Base-by-base conservation (phyloP, 306 rosid genomes). In the Vigna radiata region DNA sequence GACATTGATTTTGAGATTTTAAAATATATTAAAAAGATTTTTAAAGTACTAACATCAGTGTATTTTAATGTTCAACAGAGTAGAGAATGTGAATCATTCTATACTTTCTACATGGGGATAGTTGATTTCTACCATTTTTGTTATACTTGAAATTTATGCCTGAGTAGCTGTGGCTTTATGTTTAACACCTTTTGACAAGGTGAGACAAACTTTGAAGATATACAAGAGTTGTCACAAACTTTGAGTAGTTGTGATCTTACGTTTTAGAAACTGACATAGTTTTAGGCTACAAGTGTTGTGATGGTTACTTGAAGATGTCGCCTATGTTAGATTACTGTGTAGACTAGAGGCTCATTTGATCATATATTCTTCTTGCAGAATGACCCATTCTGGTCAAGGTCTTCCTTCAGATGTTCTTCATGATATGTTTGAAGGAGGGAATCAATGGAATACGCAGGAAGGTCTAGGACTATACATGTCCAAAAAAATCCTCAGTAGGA, bases 371-470 rank as follows among this genome's bases (percentile, higher is more conserved):
- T 81, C 44, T 8, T 85, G 86, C 73, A 91, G 97, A 86, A 86
- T 90, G 87, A 78, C 87, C 2, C 97, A 90, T 78, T 90, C 90
- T 12, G 96, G 96, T 72, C 70, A 76, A 85, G 96, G 96, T 56
- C 70, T 93, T 67, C 92, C 97, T 68, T 52, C 86, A 17, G 61
- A 83, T 12, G 79, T 88, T 61, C 83, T 90, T 70, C 85, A 86
- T 52, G 91, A 90, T 15, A 90, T 86, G 91, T 82, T 91, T 41
- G 91, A 87, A 67, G 84, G 82, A 18, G 97, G 84, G 67, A 85
- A 83, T 67, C 86, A 80, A 69, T 88, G 91, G 88, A 83, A 79
- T 19, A 83, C 93, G 8, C 88, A 83, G 48, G 93, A 90, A 90
- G 97, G 97, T 74, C 80, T 90, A 19, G 91, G 91, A 18, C 86